phyloP scores from a whole-genome alignment of 805 yeast species.

The Yarrowia sp. region DNA sequence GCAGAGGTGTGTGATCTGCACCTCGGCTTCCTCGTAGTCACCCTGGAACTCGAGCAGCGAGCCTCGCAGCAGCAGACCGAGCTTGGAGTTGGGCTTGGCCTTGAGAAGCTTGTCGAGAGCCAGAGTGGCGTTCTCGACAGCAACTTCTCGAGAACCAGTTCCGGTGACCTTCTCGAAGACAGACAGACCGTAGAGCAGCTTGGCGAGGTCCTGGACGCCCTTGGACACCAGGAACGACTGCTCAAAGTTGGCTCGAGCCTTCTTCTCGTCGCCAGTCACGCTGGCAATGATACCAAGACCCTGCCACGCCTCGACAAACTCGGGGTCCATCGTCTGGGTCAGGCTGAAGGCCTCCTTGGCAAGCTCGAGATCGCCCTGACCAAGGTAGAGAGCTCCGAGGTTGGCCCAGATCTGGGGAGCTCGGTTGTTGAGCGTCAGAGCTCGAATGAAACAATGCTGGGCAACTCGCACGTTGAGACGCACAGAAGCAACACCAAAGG shows the following conservation, averaged over 20 bases:
- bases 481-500: slow-evolving; percentile 73
- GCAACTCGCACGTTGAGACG: slow-evolving; percentile 65
- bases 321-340: slow-evolving; percentile 81
- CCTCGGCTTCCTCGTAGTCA: slow-evolving; percentile 54
- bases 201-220: slow-evolving; percentile 68
- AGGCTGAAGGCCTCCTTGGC: slow-evolving; percentile 70
- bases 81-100: slow-evolving; percentile 40
- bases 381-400: slow-evolving; percentile 72
- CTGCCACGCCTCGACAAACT: slow-evolving; percentile 71
- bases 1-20: slow-evolving; percentile 49
- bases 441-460: slow-evolving; percentile 90
- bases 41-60: slow-evolving; percentile 63
- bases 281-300: slow-evolving; percentile 67
- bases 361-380: slow-evolving; percentile 63
- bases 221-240: slow-evolving; percentile 79
- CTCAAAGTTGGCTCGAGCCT: slow-evolving; percentile 60
- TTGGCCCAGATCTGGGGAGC: slow-evolving; percentile 76
- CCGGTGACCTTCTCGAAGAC: slow-evolving; percentile 44
- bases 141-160: slow-evolving; percentile 4
- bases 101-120: slow-evolving; percentile 55
- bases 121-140: slow-evolving; percentile 35
- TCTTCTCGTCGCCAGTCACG: slow-evolving; percentile 40
- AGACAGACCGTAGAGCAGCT: slow-evolving; percentile 66
- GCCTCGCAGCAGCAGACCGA: slow-evolving; percentile 37
- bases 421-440: slow-evolving; percentile 64